Base-by-base conservation (phyloP, 75 land plant genomes). In the Cupressus sempervirens region DNA sequence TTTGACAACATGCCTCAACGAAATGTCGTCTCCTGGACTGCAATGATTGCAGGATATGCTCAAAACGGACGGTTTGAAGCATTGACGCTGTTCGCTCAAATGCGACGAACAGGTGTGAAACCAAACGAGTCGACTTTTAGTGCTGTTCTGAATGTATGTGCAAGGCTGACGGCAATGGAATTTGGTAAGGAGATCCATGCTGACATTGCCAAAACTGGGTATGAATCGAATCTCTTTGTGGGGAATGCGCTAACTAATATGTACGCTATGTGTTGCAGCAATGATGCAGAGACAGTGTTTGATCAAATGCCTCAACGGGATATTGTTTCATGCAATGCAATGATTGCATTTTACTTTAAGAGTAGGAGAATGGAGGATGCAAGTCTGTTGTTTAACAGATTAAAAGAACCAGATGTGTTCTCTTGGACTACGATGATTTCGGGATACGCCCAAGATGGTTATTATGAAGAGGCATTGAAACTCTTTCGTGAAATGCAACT, bases 21-120 rank as follows among this genome's bases (percentile, higher is more conserved):
- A 48, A 88, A 91, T 92, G 92, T 89, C 40, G 92, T 91, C 77
- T 87, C 94, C 9, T 92, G 94, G 94, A 90, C 87, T 45, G 84
- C 92, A 0, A 82, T 92, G 87, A 89, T 91, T 58, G 84, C 86
- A 62, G 92, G 86, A 32, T 92, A 89, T 84, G 85, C 84, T 0
- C 67, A 84, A 43, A 88, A 80, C 11, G 74, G 82, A 36, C 46
- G 56, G 26, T 23, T 86, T 67, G 88, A 90, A 52, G 93, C 91
- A 53, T 48, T 88, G 83, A 80, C 65, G 56, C 12, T 88, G 20
- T 90, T 92, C 36, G 30, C 80, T 35, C 14, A 7, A 40, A 88
- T 89, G 93, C n/a, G 46, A 30, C 52, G 38, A 14, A 48, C 56
- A 1, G 54, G 80, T 82, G 77, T 84, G n/a, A 12, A 73, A 43